phyloP scores from a whole-genome alignment of 2,329 filamentous ascomycete genomes.

The Alternaria conjuncta region DNA sequence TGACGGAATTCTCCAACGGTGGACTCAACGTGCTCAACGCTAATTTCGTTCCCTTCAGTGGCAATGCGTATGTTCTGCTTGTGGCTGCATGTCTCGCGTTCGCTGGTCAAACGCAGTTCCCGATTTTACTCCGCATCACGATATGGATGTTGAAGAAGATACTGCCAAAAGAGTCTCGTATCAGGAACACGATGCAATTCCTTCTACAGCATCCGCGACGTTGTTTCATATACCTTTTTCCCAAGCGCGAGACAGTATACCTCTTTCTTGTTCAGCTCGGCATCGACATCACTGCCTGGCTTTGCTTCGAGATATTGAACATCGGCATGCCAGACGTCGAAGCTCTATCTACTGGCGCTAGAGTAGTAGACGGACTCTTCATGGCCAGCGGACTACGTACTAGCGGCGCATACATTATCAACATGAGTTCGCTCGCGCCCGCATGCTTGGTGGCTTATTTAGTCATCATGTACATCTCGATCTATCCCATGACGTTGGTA shows the following conservation, averaged over 20 bases:
- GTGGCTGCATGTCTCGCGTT: constrained; percentile 58
- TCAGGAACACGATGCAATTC: constrained; percentile 60
- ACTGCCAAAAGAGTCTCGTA: constrained; percentile 48
- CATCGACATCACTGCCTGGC: constrained; percentile 70
- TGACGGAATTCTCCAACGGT: constrained; percentile 61
- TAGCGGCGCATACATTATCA: constrained; percentile 70
- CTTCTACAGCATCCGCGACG: constrained; percentile 68
- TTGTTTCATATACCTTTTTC: constrained; percentile 71
- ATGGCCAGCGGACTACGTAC: constrained; percentile 67
- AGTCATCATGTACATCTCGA: constrained; percentile 71
- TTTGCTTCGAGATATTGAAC: constrained; percentile 69
- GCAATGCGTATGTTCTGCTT: constrained; percentile 53
- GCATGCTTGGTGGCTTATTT: constrained; percentile 67
- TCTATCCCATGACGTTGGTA: constrained; percentile 67
- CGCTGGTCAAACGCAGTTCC: constrained; percentile 64
- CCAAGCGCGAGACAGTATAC: constrained; percentile 69
- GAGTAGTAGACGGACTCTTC: constrained; percentile 70
- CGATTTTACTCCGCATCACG: constrained; percentile 63
- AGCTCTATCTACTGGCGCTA: constrained; percentile 58
- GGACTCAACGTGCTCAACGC: constrained; percentile 63
- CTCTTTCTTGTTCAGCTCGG: constrained; percentile 66
- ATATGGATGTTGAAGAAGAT: constrained; percentile 64
- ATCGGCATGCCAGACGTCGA: constrained; percentile 65
- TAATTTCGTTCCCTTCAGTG: constrained; percentile 67
- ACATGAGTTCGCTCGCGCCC: constrained; percentile 62